Percentiles rank a stretch among this genome's conserved stretches.
Evolutionary conservation across 768 basidiomycete species (phyloP).

Genomic region (Galerina marginata): DNA sequence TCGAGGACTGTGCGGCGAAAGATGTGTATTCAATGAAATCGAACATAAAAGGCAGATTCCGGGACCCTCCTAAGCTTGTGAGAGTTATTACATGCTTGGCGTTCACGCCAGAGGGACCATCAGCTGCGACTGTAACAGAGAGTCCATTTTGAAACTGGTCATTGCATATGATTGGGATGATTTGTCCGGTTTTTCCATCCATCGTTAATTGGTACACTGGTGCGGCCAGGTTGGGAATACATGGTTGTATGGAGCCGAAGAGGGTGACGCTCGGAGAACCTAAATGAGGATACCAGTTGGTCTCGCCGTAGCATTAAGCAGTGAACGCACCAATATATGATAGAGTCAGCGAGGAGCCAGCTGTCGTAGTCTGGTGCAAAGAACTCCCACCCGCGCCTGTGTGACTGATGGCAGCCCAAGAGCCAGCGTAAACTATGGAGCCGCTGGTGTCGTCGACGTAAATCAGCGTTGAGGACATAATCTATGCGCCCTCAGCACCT

Average conservation of each 20-base stretch:
- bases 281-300: not conserved
- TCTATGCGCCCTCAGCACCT: too few species aligned
- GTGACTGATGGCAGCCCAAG: not conserved
- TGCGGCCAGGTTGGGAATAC: not conserved
- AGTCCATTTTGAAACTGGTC: not conserved
- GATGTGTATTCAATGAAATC: not conserved
- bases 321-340: not conserved
- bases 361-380: not conserved
- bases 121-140: not conserved
- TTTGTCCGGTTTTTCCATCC: not conserved
- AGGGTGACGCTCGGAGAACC: not conserved
- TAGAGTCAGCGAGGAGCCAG: not conserved
- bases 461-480: not conserved
- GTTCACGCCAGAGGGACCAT: not conserved
- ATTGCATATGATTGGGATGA: not conserved
- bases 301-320: not conserved
- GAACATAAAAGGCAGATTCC: not conserved
- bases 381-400: not conserved
- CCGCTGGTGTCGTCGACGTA: slow-evolving; percentile 1
- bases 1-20: not conserved
- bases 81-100: not conserved
- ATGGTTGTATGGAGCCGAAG: slow-evolving; percentile 1
- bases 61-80: not conserved
- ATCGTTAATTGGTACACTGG: not conserved
- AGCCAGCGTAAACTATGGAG: not conserved